These are phyloP conservation scores for Amauroascus niger DNA, from an alignment of 2,329 filamentous ascomycete species.

Conservation along the genomic window DNA sequence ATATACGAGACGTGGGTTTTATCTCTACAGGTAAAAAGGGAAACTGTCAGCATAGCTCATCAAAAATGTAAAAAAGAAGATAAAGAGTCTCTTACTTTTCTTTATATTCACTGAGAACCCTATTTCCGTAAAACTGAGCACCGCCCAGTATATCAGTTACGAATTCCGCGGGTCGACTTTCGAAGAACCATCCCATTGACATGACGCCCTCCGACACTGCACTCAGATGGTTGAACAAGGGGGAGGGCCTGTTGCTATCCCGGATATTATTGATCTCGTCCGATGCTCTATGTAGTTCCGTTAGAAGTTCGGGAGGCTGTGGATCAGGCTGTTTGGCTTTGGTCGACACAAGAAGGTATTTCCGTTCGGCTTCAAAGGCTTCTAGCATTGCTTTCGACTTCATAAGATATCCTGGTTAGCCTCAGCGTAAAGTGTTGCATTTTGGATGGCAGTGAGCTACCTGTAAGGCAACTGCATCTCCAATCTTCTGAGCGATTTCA, in stretches of 20 bases:
- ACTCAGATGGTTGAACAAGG: conserved; percentile 70
- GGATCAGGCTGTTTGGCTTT: conserved; percentile 87
- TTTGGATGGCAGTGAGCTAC: conserved; percentile 37
- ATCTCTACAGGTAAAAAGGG: conserved; percentile 49
- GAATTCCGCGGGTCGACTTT: conserved; percentile 72
- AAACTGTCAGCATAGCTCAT: conserved; percentile 20
- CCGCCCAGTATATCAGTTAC: conserved; percentile 73
- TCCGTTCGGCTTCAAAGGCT: conserved; percentile 75
- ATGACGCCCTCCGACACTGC: conserved; percentile 85
- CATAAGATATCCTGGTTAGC: conserved; percentile 21
- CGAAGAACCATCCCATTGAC: conserved; percentile 82
- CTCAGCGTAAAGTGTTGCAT: background rate
- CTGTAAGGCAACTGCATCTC: conserved; percentile 70
- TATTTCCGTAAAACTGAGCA: conserved; percentile 89
- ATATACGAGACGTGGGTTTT: conserved; percentile 77
- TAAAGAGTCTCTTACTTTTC: conserved; percentile 49
- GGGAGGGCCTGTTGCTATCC: conserved; percentile 66
- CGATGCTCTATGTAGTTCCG: conserved; percentile 76
- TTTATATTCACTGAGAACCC: conserved; percentile 83
- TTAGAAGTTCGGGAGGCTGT: conserved; percentile 63
- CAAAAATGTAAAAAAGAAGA: background rate
- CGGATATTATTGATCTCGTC: conserved; percentile 69
- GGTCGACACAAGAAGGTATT: conserved; percentile 76
- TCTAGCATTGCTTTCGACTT: conserved; percentile 48
- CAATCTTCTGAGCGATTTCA: conserved; percentile 65